Evolutionary conservation across 2,329 filamentous ascomycete species (phyloP).

Genomic region (Tolypocladium guangdongense): DNA sequence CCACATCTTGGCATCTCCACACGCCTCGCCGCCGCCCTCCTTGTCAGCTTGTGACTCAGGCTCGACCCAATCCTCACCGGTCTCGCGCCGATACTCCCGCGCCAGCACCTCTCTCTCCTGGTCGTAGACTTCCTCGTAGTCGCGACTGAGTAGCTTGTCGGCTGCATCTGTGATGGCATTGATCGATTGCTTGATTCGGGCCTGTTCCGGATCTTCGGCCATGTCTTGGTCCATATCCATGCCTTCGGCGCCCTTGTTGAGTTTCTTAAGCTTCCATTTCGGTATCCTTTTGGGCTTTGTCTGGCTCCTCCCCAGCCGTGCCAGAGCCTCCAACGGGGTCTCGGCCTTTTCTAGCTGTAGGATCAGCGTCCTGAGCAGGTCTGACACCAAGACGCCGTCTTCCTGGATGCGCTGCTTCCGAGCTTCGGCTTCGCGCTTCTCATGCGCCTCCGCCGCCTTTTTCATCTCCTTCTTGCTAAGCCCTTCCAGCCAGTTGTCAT

Average conservation of each 20-base stretch:
- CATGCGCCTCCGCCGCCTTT: conserved; percentile 74
- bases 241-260: conserved; percentile 38
- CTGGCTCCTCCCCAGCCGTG: conserved; percentile 61
- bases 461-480: conserved; percentile 90
- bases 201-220: conserved; percentile 56
- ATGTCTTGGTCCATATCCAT: conserved; percentile 59
- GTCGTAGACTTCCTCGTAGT: conserved; percentile 86
- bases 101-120: conserved; percentile 73
- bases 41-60: conserved; percentile 19
- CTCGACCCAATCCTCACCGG: conserved; percentile 71
- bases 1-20: conserved; percentile 40
- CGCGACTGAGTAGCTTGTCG: conserved; percentile 72
- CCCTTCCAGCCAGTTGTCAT: conserved; percentile 89
- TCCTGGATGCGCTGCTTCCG: conserved; percentile 61
- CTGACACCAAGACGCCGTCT: conserved; percentile 62
- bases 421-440: conserved; percentile 70
- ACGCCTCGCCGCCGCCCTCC: conserved; percentile 5
- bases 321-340: conserved; percentile 79
- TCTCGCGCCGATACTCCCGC: conserved; percentile 73
- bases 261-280: conserved; percentile 61
- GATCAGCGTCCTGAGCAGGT: conserved; percentile 66
- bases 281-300: conserved; percentile 48
- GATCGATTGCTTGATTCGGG: conserved; percentile 60
- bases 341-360: conserved; percentile 65
- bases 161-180: conserved; percentile 80